Conservation (phyloP, 1,284 basidiomycete genomes). For the Cryptococcus deneoformans region DNA sequence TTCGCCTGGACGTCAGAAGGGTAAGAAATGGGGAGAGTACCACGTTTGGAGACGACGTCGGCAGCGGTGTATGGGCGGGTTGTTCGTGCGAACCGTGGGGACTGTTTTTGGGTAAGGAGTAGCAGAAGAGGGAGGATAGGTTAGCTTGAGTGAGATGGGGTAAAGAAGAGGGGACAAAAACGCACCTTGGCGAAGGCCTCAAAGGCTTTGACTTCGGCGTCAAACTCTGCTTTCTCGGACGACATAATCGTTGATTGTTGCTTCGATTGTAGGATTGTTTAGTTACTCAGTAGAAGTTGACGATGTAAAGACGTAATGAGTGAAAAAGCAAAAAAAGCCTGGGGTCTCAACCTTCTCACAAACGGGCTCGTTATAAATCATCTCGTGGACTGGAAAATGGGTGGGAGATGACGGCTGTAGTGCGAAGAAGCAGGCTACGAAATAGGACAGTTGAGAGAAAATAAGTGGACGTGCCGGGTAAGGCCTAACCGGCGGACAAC, state of each 20-base stretch:
- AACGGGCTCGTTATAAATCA: background rate
- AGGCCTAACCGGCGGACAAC: background rate
- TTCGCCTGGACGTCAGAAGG: constrained; percentile 81
- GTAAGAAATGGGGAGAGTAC: constrained; percentile 80
- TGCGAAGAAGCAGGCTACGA: background rate
- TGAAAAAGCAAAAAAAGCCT: background rate
- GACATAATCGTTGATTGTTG: constrained; percentile 19
- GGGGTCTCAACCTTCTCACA: background rate
- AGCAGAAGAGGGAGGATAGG: background rate
- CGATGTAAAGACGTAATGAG: too few species aligned
- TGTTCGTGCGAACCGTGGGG: constrained; percentile 77
- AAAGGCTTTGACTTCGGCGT: constrained; percentile 75
- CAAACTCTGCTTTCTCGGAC: constrained; percentile 55
- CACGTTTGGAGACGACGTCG: constrained; percentile 91
- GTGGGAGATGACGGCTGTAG: background rate
- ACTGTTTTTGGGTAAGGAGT: constrained; percentile 52
- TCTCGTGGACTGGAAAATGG: background rate
- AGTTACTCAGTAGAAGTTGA: too few species aligned
- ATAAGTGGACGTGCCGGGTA: too few species aligned
- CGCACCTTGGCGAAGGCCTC: constrained; percentile 90
- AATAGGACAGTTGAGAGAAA: background rate
- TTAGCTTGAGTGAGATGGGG: background rate
- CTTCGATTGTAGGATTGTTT: background rate
- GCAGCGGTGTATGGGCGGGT: constrained; percentile 89
- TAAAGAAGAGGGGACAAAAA: constrained; percentile 1